Conservation (phyloP, 2,329 filamentous ascomycete genomes). For the Aspergillus luchuensis region DNA sequence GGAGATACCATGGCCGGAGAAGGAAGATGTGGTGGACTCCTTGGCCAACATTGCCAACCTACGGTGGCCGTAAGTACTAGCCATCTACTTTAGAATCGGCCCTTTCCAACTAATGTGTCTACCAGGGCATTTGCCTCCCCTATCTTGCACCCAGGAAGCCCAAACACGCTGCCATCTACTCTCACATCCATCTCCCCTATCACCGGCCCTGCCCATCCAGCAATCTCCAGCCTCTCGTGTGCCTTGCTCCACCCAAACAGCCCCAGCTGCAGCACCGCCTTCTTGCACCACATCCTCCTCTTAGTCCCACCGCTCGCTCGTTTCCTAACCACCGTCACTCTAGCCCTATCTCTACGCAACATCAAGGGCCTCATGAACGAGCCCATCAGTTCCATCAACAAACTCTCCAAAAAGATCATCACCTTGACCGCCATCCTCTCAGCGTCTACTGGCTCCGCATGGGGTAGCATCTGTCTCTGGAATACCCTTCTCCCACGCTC, state of each 20-base stretch:
- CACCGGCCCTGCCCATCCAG: conserved; percentile 80
- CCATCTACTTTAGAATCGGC: neutral
- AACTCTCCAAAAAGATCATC: conserved; percentile 68
- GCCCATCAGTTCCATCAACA: conserved; percentile 68
- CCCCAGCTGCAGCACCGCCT: conserved; percentile 84
- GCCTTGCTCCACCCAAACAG: conserved; percentile 85
- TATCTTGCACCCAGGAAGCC: conserved; percentile 76
- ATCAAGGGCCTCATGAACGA: conserved; percentile 68
- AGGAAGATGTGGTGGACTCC: conserved; percentile 76
- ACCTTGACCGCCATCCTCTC: conserved; percentile 77
- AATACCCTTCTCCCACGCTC: conserved; percentile 74
- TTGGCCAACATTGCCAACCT: conserved; percentile 78
- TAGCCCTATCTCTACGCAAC: conserved; percentile 66
- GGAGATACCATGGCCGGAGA: conserved; percentile 71
- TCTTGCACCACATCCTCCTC: conserved; percentile 81
- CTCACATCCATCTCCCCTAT: conserved; percentile 73
- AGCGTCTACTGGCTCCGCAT: conserved; percentile 79
- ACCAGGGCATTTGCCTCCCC: conserved; percentile 76
- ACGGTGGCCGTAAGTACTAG: conserved; percentile 73
- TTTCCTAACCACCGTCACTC: conserved; percentile 68
- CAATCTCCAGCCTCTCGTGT: conserved; percentile 82
- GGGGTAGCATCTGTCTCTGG: conserved; percentile 89
- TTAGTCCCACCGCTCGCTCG: conserved; percentile 78
- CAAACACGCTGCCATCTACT: conserved; percentile 59
- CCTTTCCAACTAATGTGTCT: neutral